Base-by-base conservation (phyloP, 257 asterid species). In the Leonotis leonurus region DNA sequence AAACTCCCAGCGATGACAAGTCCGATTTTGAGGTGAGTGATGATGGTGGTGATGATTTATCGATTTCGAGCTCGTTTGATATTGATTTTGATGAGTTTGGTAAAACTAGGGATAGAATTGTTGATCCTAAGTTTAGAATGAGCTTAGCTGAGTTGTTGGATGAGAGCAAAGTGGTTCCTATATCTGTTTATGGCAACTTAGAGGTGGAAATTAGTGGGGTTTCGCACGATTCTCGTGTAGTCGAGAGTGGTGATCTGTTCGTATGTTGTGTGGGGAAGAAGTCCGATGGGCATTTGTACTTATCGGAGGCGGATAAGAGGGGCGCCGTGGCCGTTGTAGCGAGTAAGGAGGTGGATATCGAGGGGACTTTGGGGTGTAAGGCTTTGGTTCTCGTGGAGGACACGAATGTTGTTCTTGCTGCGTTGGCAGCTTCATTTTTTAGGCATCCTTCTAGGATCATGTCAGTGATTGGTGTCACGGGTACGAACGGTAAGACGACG, bases 251-350 rank as follows among this genome's bases (percentile, higher is more conserved):
- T 7, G 90, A 89, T 79, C 86, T 86, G 66, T 81, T 89, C 71
- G 89, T 89, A 21, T 92, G 97, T 70, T 83, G 95, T 54, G 74
- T 81, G 9, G 97, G 95, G 79, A 81, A 54, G 74, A 80, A 71
- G 10, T 76, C 81, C 5, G 97, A 88, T 60, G 95, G 94, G 56
- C 92, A 88, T 77, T 68, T 81, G 69, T 84, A 63, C 60, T 64
- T 88, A 54, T 73, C 89, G 0, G 99, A 92, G 86, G 99, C 89
- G 0, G 97, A 86, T 81, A 89, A 92, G 82, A 80, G 99, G 78
- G 97, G 96, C 13, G 99, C 95, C 11, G 95, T 89, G 37, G 99
- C 97, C 2, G 84, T 86, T 60, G 97, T 92, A 25, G 95, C 99
- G 2, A 85, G 94, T 77, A 87, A 85, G 64, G 97, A 89, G 82